phyloP scores from a whole-genome alignment of 805 yeast species.

The Hanseniaspora nectarophila region DNA sequence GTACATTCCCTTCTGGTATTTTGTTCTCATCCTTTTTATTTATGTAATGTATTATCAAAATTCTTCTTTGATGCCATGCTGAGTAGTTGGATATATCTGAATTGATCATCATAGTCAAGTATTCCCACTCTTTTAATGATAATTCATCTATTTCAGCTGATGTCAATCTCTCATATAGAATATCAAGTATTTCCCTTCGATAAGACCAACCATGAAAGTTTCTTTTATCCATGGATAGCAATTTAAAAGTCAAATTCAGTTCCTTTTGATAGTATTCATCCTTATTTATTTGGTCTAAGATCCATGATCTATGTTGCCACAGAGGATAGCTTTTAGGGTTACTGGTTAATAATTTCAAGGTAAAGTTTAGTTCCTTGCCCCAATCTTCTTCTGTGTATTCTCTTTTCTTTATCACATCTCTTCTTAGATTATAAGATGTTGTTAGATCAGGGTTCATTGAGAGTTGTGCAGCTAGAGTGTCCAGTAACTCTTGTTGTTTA shows the following conservation, averaged over 20 bases:
- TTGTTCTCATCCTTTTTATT: slow-evolving; percentile 18
- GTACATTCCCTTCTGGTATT: slow-evolving; percentile 20
- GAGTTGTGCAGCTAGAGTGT: slow-evolving; percentile 31
- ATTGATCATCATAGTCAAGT: slow-evolving; percentile 67
- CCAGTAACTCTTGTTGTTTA: slow-evolving; percentile 11
- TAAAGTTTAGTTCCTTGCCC: slow-evolving; percentile 50
- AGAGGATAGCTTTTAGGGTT: slow-evolving; percentile 93
- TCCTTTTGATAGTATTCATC: slow-evolving; percentile 55
- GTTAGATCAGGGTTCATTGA: slow-evolving; percentile 73
- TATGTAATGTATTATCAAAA: slow-evolving; percentile 44
- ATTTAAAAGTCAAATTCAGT: slow-evolving; percentile 51
- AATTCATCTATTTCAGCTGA: slow-evolving; percentile 22
- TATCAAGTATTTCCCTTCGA: slow-evolving; percentile 47
- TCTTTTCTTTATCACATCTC: slow-evolving; percentile 45
- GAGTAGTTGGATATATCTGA: slow-evolving; percentile 82
- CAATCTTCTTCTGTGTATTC: slow-evolving; percentile 24
- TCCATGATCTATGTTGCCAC: slow-evolving; percentile 89
- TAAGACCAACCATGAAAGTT: slow-evolving; percentile 96
- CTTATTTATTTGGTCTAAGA: slow-evolving; percentile 40
- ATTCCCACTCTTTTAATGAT: slow-evolving; percentile 50
- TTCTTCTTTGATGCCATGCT: slow-evolving; percentile 88
- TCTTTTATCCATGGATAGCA: slow-evolving; percentile 62
- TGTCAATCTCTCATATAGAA: slow-evolving; percentile 30
- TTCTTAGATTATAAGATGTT: slow-evolving; percentile 78
- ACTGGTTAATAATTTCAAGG: slow-evolving; percentile 44